Percentiles rank a stretch among this genome's conserved stretches.
phyloP scores from a whole-genome alignment of 352 stramenopile genomes.

The Pythium biforme region DNA sequence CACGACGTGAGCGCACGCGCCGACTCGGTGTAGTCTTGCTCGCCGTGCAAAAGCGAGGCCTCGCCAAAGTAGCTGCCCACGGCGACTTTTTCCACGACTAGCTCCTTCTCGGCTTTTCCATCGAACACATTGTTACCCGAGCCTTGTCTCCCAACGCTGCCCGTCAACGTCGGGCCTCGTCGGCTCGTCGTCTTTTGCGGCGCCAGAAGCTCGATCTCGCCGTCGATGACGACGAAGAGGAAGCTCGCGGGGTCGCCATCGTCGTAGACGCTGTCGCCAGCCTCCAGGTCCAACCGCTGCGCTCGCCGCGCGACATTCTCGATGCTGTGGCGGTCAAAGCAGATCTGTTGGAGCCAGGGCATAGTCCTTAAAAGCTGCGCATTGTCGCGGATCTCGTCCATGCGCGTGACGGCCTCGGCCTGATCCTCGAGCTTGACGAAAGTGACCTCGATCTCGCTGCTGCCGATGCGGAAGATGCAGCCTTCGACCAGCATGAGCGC shows the following conservation, averaged over 20 bases:
- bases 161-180: not conserved
- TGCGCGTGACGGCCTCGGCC: conserved; percentile 12
- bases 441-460: conserved; percentile 60
- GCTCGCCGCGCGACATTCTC: conserved; percentile 48
- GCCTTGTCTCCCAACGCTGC: not conserved
- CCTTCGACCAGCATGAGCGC: conserved; percentile 68
- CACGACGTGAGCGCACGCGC: conserved; percentile 37
- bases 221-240: conserved; percentile 62
- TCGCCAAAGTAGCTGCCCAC: conserved; percentile 64
- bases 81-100: conserved; percentile 36
- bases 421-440: conserved; percentile 41
- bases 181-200: conserved; percentile 11
- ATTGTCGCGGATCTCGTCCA: conserved; percentile 47
- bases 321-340: conserved; percentile 40
- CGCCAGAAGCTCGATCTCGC: conserved; percentile 40
- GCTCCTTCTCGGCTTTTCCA: conserved; percentile 1
- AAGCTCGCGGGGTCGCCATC: conserved; percentile 59
- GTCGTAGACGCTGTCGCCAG: conserved; percentile 55
- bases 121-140: not conserved
- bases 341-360: conserved; percentile 65
- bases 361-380: conserved; percentile 42
- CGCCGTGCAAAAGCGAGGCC: conserved; percentile 33
- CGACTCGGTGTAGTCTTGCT: conserved; percentile 51
- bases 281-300: conserved; percentile 39
- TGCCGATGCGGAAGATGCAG: conserved; percentile 61